These are phyloP conservation scores for Collybia sp. DNA, from an alignment of 768 basidiomycete genomes.

Conservation along the genomic window DNA sequence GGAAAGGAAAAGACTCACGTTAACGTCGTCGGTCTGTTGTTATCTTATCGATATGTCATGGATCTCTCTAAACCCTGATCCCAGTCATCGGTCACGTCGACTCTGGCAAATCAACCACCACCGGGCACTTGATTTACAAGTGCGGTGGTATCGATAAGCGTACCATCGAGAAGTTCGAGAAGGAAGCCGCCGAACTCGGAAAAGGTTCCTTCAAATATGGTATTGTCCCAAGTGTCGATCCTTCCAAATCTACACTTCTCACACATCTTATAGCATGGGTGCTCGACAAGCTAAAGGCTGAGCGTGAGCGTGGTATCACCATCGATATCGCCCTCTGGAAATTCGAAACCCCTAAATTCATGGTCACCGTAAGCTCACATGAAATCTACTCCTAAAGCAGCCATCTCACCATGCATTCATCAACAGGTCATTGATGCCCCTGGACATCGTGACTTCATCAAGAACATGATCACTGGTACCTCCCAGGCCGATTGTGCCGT, in stretches of 20 bases:
- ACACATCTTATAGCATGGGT: constrained; percentile 79
- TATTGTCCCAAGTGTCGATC: constrained; percentile 32
- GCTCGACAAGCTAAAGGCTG: constrained; percentile 99
- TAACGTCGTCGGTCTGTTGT: constrained; percentile 88
- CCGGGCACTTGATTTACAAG: constrained; percentile 99
- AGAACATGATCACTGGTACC: constrained; percentile 99
- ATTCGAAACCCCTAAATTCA: constrained; percentile 98
- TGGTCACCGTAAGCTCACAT: constrained; percentile 70
- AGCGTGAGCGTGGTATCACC: constrained; percentile 99
- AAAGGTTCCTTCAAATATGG: constrained; percentile 99
- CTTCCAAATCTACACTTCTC: constrained; percentile 16
- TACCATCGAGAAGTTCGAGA: constrained; percentile 99
- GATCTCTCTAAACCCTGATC: constrained; percentile 18
- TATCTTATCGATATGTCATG: constrained; percentile 22
- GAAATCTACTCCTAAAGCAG: constrained; percentile 6
- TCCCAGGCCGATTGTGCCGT: constrained; percentile 99
- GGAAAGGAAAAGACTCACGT: constrained; percentile 96
- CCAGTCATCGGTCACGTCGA: constrained; percentile 98
- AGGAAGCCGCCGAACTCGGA: constrained; percentile 99
- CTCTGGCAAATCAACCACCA: constrained; percentile 99
- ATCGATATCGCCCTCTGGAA: constrained; percentile 99
- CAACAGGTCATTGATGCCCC: constrained; percentile 95
- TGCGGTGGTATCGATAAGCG: constrained; percentile 99
- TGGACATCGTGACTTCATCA: constrained; percentile 99
- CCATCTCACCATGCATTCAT: constrained; percentile 13